Evolutionary conservation across 2,329 filamentous ascomycete genomes (phyloP), one percentile per base, ranked within the genome.

Genomic region (Cordyceps farinosa): DNA sequence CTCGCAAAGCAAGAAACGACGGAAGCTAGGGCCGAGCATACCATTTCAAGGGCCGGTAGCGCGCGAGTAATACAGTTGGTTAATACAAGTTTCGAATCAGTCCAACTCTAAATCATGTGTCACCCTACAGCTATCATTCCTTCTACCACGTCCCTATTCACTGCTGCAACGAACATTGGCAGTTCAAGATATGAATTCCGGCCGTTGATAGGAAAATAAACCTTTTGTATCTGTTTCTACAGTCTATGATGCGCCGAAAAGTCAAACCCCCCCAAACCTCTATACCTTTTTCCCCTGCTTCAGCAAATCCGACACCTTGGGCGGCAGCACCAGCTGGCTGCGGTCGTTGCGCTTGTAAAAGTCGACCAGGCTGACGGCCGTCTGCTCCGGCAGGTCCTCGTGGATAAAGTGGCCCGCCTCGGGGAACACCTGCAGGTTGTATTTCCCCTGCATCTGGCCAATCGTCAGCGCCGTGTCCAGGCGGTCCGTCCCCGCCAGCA

Each of bases 401-500:
- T 99, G 95, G 62, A 99, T 87, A 71, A 99, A 99, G 75, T 99
- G 95, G 0, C 95, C 95, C 1, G 95, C 92, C 73, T 97, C 91
- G 0, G 95, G 93, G 70, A 98, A 90, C 7, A 99, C 93, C 69
- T 97, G 91, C 52, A 99, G 80, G 63, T 96, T 92, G 73, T 98
- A 99, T 82, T 98, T 98, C 5, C 91, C 93, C 80, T 97, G 93
- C 93, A 97, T 97, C 77, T 97, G 93, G 17, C 93, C 93, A 74
- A 97, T 97, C 75, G 91, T 97, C 71, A 97, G 78, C 72, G 96
- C 93, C 67, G 91, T 96, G 73, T 97, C 93, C 63, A 97, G 75
- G 55, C 93, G 83, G 77, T 97, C 94, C 11, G 93, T 97, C 22
- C 93, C 93, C 3, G 93, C 94, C 38, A 97, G 82, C 58, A 97